Conservation (phyloP, 805 yeast species). For the Yamadazyma insecticola region DNA sequence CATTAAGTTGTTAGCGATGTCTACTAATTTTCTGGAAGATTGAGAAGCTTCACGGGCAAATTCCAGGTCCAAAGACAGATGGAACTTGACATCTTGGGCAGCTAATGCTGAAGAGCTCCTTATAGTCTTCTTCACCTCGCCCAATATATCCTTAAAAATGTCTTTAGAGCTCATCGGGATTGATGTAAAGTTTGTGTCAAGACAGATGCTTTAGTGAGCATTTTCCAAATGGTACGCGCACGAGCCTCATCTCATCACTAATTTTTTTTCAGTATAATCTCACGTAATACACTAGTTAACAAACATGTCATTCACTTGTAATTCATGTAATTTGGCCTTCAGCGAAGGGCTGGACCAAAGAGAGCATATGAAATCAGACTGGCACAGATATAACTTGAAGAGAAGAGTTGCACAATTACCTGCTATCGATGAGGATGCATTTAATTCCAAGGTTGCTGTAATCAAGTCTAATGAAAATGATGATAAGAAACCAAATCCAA, state of each 20-base stretch:
- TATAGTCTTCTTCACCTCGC: conserved; percentile 48
- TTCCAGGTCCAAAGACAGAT: conserved; percentile 53
- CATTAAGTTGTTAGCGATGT: conserved; percentile 43
- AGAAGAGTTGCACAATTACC: conserved; percentile 76
- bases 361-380: conserved; percentile 92
- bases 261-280: too few relatives aligned
- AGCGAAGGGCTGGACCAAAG: conserved; percentile 82
- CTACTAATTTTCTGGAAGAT: conserved; percentile 28
- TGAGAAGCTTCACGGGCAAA: conserved; percentile 33
- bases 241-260: conserved; percentile 13
- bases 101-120: conserved; percentile 67
- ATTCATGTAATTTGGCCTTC: conserved; percentile 82
- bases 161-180: not conserved
- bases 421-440: conserved; percentile 39
- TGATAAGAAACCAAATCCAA: conserved; percentile 38
- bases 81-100: conserved; percentile 77
- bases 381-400: conserved; percentile 96
- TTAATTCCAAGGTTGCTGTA: conserved; percentile 23
- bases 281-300: not conserved
- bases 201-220: too few relatives aligned
- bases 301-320: conserved; percentile 55
- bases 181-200: too few relatives aligned
- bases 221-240: too few relatives aligned
- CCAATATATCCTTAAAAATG: not conserved
- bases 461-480: conserved; percentile 14